These are phyloP conservation scores for Neovahlkampfia damariscottae DNA, from an alignment of 78 protist genomes.

Conservation along the genomic window DNA sequence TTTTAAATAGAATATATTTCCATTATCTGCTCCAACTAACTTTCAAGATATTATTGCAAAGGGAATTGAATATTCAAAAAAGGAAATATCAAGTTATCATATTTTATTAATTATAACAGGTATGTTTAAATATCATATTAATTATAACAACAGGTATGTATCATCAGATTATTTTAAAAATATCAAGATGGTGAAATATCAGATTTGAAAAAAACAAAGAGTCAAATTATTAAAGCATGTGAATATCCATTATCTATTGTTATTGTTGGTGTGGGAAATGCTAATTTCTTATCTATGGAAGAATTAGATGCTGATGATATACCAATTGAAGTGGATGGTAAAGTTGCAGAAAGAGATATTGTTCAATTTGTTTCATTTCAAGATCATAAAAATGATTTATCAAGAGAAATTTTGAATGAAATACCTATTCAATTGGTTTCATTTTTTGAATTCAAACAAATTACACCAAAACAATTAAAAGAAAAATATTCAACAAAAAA, in stretches of 20 bases:
- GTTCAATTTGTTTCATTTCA: constrained; percentile 62
- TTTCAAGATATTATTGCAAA: constrained; percentile 3
- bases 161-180: too few relatives aligned
- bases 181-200: constrained; percentile 61
- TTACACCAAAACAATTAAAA: background rate
- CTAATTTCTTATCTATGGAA: constrained; percentile 44
- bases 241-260: constrained; percentile 39
- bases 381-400: too few relatives aligned
- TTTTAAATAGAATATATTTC: too few relatives aligned
- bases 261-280: constrained; percentile 69
- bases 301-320: constrained; percentile 62
- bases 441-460: background rate
- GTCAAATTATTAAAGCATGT: constrained; percentile 26
- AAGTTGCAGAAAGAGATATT: constrained; percentile 41
- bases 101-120: constrained; percentile 54
- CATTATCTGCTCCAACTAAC: constrained; percentile 18
- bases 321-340: background rate
- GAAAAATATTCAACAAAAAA: too few relatives aligned
- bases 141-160: too few relatives aligned
- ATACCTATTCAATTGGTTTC: background rate
- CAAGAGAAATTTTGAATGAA: too few relatives aligned
- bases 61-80: background rate
- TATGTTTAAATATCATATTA: too few relatives aligned
- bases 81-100: constrained; percentile 9
- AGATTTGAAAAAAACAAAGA: constrained; percentile 43